Percentiles rank a stretch among this genome's conserved stretches.
Conservation (phyloP, 768 basidiomycete genomes). For the Kwoniella sp. region DNA sequence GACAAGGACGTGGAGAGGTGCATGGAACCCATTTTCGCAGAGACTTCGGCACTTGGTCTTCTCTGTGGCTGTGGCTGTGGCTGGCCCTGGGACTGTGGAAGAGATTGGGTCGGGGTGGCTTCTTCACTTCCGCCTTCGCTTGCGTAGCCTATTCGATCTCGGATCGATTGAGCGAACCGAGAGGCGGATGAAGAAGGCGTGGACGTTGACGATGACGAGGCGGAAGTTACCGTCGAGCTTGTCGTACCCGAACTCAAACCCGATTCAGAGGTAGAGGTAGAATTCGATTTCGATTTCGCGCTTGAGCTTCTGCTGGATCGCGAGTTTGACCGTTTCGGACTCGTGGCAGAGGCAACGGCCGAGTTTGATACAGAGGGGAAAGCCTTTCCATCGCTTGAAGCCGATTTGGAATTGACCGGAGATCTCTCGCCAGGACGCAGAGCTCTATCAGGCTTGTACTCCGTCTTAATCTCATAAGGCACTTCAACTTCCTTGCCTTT, state of each 20-base stretch:
- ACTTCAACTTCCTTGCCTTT: slow-evolving; percentile 15
- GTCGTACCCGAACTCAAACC: not conserved
- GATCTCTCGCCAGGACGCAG: slow-evolving; percentile 5
- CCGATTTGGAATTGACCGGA: slow-evolving; percentile 1
- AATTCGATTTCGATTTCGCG: not conserved
- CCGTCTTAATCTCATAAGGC: slow-evolving; percentile 12
- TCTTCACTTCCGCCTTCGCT: not conserved
- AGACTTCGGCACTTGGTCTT: slow-evolving; percentile 6
- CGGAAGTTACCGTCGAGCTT: not conserved
- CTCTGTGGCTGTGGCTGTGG: not conserved
- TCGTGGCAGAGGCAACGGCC: not conserved
- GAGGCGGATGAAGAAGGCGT: not conserved
- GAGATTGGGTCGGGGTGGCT: not conserved
- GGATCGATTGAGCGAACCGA: not conserved
- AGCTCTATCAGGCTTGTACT: slow-evolving; percentile 1
- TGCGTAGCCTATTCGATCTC: not conserved
- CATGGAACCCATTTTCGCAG: slow-evolving; percentile 12
- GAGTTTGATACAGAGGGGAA: slow-evolving; percentile 6
- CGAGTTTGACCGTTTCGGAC: not conserved
- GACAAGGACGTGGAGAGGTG: slow-evolving; percentile 3
- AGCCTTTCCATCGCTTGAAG: not conserved
- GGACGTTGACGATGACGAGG: not conserved
- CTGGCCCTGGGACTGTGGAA: not conserved
- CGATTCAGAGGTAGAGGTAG: not conserved
- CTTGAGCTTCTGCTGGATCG: not conserved